phyloP scores from a whole-genome alignment of 2,329 filamentous ascomycete species.

The Verticillium alfalfae region DNA sequence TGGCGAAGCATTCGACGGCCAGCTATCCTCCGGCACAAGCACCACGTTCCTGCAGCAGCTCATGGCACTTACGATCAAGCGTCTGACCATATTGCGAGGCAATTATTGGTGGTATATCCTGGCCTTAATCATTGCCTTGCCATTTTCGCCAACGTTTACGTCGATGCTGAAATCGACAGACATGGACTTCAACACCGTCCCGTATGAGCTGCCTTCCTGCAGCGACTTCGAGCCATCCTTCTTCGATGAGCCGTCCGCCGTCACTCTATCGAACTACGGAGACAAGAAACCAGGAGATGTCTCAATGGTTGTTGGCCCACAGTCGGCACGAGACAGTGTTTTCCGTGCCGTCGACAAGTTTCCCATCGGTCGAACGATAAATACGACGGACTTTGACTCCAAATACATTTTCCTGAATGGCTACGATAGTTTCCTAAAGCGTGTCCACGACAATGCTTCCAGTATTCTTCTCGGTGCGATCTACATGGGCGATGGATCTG shows the following conservation, averaged over 20 bases:
- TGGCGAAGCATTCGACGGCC: neutral
- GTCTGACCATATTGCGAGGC: slow-evolving; percentile 53
- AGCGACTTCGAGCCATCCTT: neutral
- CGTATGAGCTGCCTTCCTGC: neutral
- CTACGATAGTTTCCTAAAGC: slow-evolving; percentile 45
- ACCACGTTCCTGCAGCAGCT: slow-evolving; percentile 56
- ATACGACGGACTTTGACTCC: slow-evolving; percentile 11
- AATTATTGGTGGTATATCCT: slow-evolving; percentile 13
- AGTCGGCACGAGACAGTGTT: neutral
- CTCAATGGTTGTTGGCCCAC: neutral
- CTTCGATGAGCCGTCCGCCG: neutral
- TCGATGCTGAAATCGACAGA: neutral
- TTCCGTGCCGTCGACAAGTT: slow-evolving; percentile 4
- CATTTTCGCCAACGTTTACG: neutral
- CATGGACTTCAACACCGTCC: neutral
- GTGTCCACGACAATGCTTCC: slow-evolving; percentile 31
- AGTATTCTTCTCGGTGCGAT: slow-evolving; percentile 1
- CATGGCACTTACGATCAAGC: slow-evolving; percentile 58
- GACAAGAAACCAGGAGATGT: neutral
- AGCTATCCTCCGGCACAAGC: slow-evolving; percentile 49
- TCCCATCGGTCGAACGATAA: slow-evolving; percentile 4
- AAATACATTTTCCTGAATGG: slow-evolving; percentile 35
- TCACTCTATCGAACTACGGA: neutral
- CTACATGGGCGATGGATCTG: slow-evolving; percentile 8
- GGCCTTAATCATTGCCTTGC: neutral